Base-by-base conservation (phyloP, 1,139 yeast species). In the Taphrina wiesneri region DNA sequence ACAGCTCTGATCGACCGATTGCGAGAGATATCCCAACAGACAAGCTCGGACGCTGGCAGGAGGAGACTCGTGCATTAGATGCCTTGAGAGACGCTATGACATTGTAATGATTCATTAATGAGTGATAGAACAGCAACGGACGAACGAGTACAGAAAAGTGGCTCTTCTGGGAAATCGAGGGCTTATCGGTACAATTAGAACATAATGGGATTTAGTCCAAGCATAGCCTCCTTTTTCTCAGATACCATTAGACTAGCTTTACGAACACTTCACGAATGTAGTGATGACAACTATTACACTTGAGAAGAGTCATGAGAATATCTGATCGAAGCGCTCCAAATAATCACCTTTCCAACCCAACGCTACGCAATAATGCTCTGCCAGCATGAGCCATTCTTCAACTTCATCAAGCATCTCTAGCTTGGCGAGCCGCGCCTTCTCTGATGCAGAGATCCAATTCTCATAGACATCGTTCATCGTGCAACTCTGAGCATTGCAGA, bases 331-430 rank as follows among this genome's bases (percentile, higher is more conserved):
- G 49, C 21, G 25, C 7, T 45, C 28, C 9, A 45, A n/a, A 7
- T 21, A 6, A n/a, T 49, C 23, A 5, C 56, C 49, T 39, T 25
- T 36, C 57, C 56, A 53, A 25, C 65, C 68, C 11, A 79, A 76
- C 1, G 80, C 77, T 21, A 88, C 75, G 68, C 96, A 86, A 73
- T 93, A 93, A 75, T 93, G 99, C 53, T 82, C 81, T 70, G 90
- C 83, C 67, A 93, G 79, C 51, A 93, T 77, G 70, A 80, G 79
- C 72, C 93, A 80, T 74, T 93, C 99, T 76, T 93, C 99, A 15
- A 90, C 77, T 75, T 93, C 99, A 76, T 93, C 99, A 46, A 93
- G 79, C 71, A 91, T 80, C 74, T 93, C 98, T 60, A 92, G 79
- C 34, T 77, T 74, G 66, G 84, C 15, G 19, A 62, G 23, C n/a